These are phyloP conservation scores for Podospora pseudocomata DNA, from an alignment of 495 filamentous ascomycete genomes.

Conservation along the genomic window DNA sequence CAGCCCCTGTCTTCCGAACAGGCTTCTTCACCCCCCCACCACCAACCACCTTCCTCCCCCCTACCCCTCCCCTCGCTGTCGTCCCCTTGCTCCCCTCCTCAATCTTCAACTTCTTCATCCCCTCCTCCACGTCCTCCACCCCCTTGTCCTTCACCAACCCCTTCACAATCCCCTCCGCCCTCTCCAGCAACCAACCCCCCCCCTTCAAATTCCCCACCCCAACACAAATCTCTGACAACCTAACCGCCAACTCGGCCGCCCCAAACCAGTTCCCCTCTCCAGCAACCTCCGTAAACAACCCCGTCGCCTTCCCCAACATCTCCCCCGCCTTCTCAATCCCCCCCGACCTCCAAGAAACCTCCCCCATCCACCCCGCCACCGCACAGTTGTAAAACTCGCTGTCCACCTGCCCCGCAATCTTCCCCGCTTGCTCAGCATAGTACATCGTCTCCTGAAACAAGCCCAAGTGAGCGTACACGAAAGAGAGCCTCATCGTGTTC, in stretches of 20 bases:
- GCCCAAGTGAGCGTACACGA: conserved; percentile 74
- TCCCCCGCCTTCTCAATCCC: conserved; percentile 58
- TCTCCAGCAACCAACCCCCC: conserved; percentile 35
- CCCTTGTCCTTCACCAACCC: neutral
- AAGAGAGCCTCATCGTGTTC: conserved; percentile 65
- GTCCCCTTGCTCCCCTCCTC: conserved; percentile 31
- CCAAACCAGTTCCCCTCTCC: conserved; percentile 37
- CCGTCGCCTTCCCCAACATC: conserved; percentile 51
- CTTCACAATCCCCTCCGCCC: conserved; percentile 39
- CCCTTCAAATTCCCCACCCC: conserved; percentile 37
- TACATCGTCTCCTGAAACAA: conserved; percentile 87
- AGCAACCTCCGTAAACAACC: conserved; percentile 31
- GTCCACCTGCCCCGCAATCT: conserved; percentile 65
- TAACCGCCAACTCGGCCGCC: conserved; percentile 41
- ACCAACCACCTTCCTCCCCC: conserved; percentile 14
- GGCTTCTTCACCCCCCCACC: conserved; percentile 12
- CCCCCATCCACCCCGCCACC: conserved; percentile 55
- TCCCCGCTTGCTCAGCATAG: conserved; percentile 79
- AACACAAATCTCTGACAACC: conserved; percentile 44
- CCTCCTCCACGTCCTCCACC: conserved; percentile 41
- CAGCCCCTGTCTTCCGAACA: conserved; percentile 22
- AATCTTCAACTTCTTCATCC: conserved; percentile 41
- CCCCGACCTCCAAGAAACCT: conserved; percentile 62
- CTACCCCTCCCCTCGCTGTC: conserved; percentile 14
- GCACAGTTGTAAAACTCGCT: conserved; percentile 57